A percentile compares a stretch with the other conserved stretches of the same genome.
Conservation (phyloP, 148 eudicot genomes). For the Rhododendron ovatum region DNA sequence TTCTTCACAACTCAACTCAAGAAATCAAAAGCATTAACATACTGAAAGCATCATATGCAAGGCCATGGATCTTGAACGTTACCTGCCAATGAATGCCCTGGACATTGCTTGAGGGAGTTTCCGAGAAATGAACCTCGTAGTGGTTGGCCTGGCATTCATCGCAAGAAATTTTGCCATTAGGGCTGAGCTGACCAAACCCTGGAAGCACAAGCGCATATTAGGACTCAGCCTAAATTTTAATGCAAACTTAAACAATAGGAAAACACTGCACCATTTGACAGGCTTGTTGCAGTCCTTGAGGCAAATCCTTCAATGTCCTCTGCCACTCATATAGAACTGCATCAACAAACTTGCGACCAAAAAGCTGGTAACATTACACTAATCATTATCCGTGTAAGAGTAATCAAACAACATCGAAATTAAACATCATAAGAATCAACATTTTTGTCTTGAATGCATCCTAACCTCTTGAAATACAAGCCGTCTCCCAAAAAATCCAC, state of each 20-base stretch:
- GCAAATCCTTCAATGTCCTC: constrained; percentile 92
- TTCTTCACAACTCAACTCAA: neutral
- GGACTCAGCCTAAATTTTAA: neutral
- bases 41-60: neutral
- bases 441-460: neutral
- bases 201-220: constrained; percentile 20
- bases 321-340: constrained; percentile 97
- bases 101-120: constrained; percentile 78
- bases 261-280: constrained; percentile 66
- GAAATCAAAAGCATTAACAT: neutral
- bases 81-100: constrained; percentile 96
- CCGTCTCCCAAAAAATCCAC: constrained; percentile 82
- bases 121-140: constrained; percentile 74
- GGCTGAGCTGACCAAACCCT: constrained; percentile 98
- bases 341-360: constrained; percentile 82
- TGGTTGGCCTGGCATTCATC: constrained; percentile 86
- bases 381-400: constrained; percentile 3
- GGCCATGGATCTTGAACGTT: neutral
- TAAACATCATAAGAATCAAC: neutral
- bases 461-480: constrained; percentile 74
- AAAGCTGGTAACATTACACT: constrained; percentile 44
- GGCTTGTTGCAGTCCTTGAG: constrained; percentile 84
- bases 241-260: neutral
- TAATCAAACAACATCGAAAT: neutral
- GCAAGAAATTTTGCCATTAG: constrained; percentile 78